Evolutionary conservation across 1,284 basidiomycete species (phyloP).

Genomic region (Cutaneotrichosporon mucoides): DNA sequence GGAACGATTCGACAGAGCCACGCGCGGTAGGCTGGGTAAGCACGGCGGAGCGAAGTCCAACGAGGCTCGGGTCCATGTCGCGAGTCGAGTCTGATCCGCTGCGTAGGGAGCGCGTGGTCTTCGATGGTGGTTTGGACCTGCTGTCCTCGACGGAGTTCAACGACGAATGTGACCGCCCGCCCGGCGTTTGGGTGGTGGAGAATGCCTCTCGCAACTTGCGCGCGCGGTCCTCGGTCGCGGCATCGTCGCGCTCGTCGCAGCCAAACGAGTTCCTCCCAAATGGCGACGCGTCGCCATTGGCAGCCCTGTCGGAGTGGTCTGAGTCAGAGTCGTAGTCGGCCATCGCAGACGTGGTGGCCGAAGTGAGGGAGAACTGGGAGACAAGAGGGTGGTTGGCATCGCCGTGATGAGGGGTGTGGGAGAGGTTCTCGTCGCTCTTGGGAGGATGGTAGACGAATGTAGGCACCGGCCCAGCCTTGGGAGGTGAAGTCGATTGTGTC

Average conservation of each 20-base stretch:
- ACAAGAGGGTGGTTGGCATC: background rate
- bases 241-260: background rate
- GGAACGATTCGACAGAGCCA: conserved; percentile 1
- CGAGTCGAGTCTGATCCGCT: background rate
- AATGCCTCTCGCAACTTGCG: conserved; percentile 1
- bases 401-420: no score
- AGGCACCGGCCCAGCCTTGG: background rate
- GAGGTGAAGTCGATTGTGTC: background rate
- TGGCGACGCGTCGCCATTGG: background rate
- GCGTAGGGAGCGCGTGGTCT: background rate
- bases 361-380: conserved; percentile 1
- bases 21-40: conserved; percentile 1
- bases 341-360: background rate
- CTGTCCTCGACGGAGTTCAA: background rate
- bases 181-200: background rate
- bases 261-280: conserved; percentile 10
- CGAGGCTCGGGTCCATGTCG: background rate
- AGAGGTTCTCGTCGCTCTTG: background rate
- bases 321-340: conserved; percentile 3
- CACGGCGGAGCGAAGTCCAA: background rate
- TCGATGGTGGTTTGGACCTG: background rate
- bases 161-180: background rate
- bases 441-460: background rate
- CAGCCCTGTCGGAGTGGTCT: background rate
- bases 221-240: background rate